A percentile compares a stretch with the other conserved stretches of the same genome.
Conservation (phyloP, 768 basidiomycete genomes). For the Gelatoporia subvermispora region DNA sequence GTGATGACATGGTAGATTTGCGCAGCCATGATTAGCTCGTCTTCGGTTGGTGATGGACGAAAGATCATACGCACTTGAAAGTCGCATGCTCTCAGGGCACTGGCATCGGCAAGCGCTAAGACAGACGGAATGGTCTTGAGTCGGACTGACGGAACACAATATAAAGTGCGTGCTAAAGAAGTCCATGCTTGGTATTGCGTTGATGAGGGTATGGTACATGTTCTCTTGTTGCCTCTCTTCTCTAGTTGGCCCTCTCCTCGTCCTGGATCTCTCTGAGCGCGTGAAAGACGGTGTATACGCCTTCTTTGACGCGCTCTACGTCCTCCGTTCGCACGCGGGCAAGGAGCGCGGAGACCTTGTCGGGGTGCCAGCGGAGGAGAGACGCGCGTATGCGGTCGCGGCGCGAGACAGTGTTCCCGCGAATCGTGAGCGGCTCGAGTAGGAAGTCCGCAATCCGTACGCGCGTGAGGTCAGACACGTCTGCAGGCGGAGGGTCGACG, state of each 20-base stretch:
- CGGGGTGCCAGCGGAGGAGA: conserved; percentile 65
- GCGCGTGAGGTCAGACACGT: conserved; percentile 30
- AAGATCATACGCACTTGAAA: no score
- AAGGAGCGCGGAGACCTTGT: conserved; percentile 49
- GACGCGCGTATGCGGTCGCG: conserved; percentile 56
- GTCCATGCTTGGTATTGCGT: no score
- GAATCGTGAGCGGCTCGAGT: conserved; percentile 38
- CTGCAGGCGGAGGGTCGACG: conserved; percentile 19
- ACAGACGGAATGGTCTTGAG: no score
- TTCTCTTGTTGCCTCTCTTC: no score
- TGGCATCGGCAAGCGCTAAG: no score
- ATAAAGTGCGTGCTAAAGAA: no score
- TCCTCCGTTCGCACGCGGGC: conserved; percentile 41
- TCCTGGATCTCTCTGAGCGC: conserved; percentile 2
- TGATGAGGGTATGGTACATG: no score
- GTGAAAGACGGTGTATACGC: conserved; percentile 39
- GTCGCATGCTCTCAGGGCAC: no score
- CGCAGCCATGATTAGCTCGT: no score
- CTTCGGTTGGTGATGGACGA: no score
- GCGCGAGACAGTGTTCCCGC: conserved; percentile 34
- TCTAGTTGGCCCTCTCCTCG: background rate
- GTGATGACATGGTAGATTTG: no score
- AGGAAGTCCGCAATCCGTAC: conserved; percentile 46
- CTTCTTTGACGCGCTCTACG: conserved; percentile 38
- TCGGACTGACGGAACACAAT: no score